Base-by-base conservation (phyloP, 2,329 filamentous ascomycete species). In the Clarireedia sp. region DNA sequence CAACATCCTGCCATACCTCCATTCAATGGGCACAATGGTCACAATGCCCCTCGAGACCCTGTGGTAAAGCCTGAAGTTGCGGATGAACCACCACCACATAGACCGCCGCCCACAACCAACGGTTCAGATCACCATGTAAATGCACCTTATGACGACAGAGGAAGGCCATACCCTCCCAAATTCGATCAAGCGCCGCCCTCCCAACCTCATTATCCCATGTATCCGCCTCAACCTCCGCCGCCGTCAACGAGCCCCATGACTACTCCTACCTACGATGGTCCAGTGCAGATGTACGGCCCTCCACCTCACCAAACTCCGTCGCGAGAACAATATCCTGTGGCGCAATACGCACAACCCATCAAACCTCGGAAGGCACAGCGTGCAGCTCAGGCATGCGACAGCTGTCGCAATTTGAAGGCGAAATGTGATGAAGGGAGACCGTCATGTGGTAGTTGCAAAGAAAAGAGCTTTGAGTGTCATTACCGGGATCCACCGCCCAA, bases 401-500 rank as follows among this genome's bases (percentile, higher is more conserved):
- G 86, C 70, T 96, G 90, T 71, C 84, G 90, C 57, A 81, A 87
- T 58, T 79, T 92, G 40, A 96, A 95, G 71, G 90, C 90, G 14
- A 95, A 95, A 72, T 96, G 90, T 69, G 90, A 95, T 65, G 90
- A 96, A 74, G 84, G 85, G 10, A 84, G 87, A 62, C 90, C 66
- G 17, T 47, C 87, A 2, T 86, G 87, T 64, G 92, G 90, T 67
- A 89, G 86, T 65, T 99, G 94, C 70, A 87, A 86, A 64, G 91
- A 97, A 63, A 95, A 95, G 68, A 85, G 81, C 62, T 78, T 90
- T 33, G 79, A 84, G 52, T 99, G 89, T 74, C 85, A 89, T 70
- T 97, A 96, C 70, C 85, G 91, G 62, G 91, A 96, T 67, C 87
- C 94, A 5, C 87, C 90, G 21, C 90, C 90, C 16, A 94, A 95